Base-by-base conservation (phyloP, 1,284 basidiomycete species). In the Naganishia sp. region DNA sequence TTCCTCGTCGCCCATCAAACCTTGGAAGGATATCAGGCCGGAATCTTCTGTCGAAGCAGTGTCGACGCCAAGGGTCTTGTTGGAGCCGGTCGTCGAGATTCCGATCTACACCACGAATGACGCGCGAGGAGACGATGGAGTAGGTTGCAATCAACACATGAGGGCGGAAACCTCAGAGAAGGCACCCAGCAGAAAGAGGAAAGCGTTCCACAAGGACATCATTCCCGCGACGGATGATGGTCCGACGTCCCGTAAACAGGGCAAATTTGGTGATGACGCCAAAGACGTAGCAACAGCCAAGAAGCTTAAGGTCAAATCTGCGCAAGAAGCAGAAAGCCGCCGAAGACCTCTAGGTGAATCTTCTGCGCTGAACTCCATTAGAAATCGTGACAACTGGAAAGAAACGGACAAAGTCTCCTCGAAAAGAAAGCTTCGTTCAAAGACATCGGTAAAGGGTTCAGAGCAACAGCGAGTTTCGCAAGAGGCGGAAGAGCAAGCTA, bases 1-100 rank as follows among this genome's bases (percentile, higher is more conserved):
- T n/a, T 61, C 56, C 3, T 59, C 59, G n/a, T 44, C 55, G 18
- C 59, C 59, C 42, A 50, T 61, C 23, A 48, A 61, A 31, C 48
- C 59, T 3, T 61, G 59, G 59, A 61, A 52, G 36, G 59, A 61
- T 25, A 61, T 61, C 23, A 11, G 46, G 42, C 48, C 59, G 4
- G 42, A 43, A 36, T 42, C 5, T 18, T 23, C 48, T 42, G 7
- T 18, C n/a, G 18, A 31, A 7, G 53, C 36, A 55, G 5, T 3
- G 2, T 39, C 10, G 21, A 23, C 25, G 7, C 18, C 28, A 31
- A 36, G 11, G 39, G n/a, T 36, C 9, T 13, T 25, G 6, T 3
- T 55, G 53, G 33, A 55, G 36, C 53, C 53, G 33, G 53, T 55
- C 13, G 53, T 55, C 33, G 53, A 55, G 53, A 55, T 55, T 55